phyloP scores from a whole-genome alignment of 495 filamentous ascomycete genomes.

The Penicillium argentinense region DNA sequence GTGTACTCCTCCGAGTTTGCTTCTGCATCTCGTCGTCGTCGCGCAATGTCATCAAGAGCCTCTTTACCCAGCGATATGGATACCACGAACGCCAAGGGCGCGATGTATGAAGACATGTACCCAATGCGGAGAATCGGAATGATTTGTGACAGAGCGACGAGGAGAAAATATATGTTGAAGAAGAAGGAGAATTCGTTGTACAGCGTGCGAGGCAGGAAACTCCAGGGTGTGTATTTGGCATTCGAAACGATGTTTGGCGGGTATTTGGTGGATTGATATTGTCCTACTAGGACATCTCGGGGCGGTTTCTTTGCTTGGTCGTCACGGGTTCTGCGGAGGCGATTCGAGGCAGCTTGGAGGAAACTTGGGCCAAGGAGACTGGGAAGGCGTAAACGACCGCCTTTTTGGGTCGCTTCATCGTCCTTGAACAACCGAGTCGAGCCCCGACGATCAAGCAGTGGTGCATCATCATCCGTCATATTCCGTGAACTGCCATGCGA shows the following conservation, averaged over 20 bases:
- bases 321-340: slow-evolving; percentile 15
- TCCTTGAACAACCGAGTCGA: slow-evolving; percentile 32
- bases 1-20: slow-evolving; percentile 91
- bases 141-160: slow-evolving; percentile 91
- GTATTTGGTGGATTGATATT: slow-evolving; percentile 44
- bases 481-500: slow-evolving; percentile 53
- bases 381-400: slow-evolving; percentile 30
- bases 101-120: slow-evolving; percentile 92
- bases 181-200: slow-evolving; percentile 99
- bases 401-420: slow-evolving; percentile 26
- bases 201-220: slow-evolving; percentile 87
- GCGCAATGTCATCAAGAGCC: slow-evolving; percentile 87
- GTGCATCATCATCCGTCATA: slow-evolving; percentile 61
- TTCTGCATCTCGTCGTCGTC: slow-evolving; percentile 83
- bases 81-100: slow-evolving; percentile 88
- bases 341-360: slow-evolving; percentile 18
- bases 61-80: slow-evolving; percentile 92
- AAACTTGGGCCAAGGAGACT: slow-evolving; percentile 26
- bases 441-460: slow-evolving; percentile 52
- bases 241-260: slow-evolving; percentile 84
- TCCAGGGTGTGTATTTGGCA: slow-evolving; percentile 96
- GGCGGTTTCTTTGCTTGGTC: slow-evolving; percentile 34
- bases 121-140: slow-evolving; percentile 88
- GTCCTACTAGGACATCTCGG: slow-evolving; percentile 45
- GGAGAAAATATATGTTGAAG: slow-evolving; percentile 97